phyloP scores from a whole-genome alignment of 2,329 filamentous ascomycete genomes.

The Claviceps africana region DNA sequence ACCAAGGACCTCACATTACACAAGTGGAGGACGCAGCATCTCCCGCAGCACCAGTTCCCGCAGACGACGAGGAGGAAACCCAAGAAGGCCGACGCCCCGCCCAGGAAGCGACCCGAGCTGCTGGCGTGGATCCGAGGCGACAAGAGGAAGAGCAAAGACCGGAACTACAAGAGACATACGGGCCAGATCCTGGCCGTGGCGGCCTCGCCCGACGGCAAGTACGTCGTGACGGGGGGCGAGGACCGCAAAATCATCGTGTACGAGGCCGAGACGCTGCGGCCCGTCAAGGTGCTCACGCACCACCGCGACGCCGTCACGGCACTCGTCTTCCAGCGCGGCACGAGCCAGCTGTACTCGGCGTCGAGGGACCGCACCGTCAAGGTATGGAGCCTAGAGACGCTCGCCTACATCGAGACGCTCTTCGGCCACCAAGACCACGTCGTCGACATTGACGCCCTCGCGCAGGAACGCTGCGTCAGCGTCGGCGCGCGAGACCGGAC shows the following conservation, averaged over 20 bases:
- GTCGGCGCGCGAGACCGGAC: conserved; percentile 86
- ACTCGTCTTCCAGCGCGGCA: conserved; percentile 71
- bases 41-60: conserved; percentile 45
- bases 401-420: conserved; percentile 88
- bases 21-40: conserved; percentile 75
- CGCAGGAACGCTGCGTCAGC: conserved; percentile 77
- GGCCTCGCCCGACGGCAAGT: conserved; percentile 79
- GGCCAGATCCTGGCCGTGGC: conserved; percentile 71
- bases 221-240: conserved; percentile 75
- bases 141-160: conserved; percentile 44
- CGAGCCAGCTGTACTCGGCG: conserved; percentile 83
- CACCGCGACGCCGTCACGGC: conserved; percentile 80
- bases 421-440: conserved; percentile 94
- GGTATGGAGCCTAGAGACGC: conserved; percentile 82
- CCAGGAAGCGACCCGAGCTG: conserved; percentile 47
- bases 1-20: conserved; percentile 73
- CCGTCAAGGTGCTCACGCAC: conserved; percentile 74
- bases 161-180: conserved; percentile 61
- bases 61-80: conserved; percentile 45
- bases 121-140: conserved; percentile 50
- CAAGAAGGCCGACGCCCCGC: conserved; percentile 43
- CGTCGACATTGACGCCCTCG: conserved; percentile 67
- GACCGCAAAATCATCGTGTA: conserved; percentile 80
- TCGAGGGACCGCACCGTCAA: conserved; percentile 90
- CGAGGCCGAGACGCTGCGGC: conserved; percentile 65